Conservation (phyloP, 306 rosid species). For the Neltuma alba region DNA sequence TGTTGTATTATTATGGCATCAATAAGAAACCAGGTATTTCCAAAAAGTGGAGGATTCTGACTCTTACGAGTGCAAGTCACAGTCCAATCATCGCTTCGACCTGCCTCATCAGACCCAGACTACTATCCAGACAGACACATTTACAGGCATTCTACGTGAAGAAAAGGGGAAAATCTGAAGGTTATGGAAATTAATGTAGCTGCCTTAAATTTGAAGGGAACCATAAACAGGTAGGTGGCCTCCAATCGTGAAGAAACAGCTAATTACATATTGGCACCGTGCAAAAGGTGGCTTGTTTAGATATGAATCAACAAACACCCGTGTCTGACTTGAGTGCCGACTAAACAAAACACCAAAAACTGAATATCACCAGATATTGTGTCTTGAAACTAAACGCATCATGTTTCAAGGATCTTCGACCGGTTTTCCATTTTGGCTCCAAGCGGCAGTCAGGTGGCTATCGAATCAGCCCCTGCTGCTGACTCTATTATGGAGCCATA, state of each 20-base stretch:
- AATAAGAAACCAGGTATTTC: too few relatives aligned
- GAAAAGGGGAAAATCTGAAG: neutral
- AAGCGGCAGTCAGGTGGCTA: conserved; percentile 68
- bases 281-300: conserved; percentile 77
- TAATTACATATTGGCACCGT: conserved; percentile 38
- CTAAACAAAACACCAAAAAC: neutral
- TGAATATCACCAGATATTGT: conserved; percentile 51
- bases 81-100: too few relatives aligned
- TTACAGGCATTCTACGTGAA: neutral
- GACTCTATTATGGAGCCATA: conserved; percentile 63
- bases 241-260: conserved; percentile 18
- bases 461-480: conserved; percentile 55
- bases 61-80: too few relatives aligned
- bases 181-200: neutral
- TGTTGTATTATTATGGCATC: too few relatives aligned
- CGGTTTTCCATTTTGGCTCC: conserved; percentile 50
- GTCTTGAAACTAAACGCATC: conserved; percentile 46
- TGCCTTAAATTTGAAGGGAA: conserved; percentile 19
- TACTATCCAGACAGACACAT: neutral
- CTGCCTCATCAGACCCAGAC: too few relatives aligned
- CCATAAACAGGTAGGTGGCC: neutral
- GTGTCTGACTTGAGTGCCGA: conserved; percentile 61
- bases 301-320: conserved; percentile 65
- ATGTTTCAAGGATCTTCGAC: conserved; percentile 69
- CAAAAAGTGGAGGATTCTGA: too few relatives aligned